A percentile compares a stretch with the other conserved stretches of the same genome.
Evolutionary conservation across 257 asterid genomes (phyloP).

Genomic region (Paulownia fortunei): DNA sequence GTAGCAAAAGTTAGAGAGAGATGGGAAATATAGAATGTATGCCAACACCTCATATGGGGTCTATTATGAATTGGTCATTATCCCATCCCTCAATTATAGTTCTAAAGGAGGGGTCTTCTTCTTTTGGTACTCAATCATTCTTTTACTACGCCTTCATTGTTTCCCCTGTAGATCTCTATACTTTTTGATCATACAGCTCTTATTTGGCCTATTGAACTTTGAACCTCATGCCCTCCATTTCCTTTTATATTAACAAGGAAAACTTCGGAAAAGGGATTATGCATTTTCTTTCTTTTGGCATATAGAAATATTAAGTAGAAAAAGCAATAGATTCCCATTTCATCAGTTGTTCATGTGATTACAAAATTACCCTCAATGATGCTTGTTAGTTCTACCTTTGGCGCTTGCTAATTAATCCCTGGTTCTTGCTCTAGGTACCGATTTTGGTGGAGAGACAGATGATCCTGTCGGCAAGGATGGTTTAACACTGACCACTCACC

Average conservation of each 20-base stretch:
- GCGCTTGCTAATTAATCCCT: slow-evolving; percentile 16
- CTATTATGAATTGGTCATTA: slow-evolving; percentile 44
- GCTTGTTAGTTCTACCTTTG: neutral
- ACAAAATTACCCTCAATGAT: neutral
- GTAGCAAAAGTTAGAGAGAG: slow-evolving; percentile 42
- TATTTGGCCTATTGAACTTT: neutral
- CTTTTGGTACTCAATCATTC: slow-evolving; percentile 59
- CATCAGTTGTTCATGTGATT: neutral
- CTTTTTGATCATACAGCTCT: neutral
- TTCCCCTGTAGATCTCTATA: slow-evolving; percentile 3
- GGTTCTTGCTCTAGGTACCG: slow-evolving; percentile 20
- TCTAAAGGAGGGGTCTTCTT: slow-evolving; percentile 46
- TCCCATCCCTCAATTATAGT: slow-evolving; percentile 47
- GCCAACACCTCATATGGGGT: slow-evolving; percentile 60
- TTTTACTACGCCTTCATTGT: slow-evolving; percentile 31
- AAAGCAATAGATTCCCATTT: neutral
- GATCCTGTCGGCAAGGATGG: slow-evolving; percentile 35
- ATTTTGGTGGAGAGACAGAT: slow-evolving; percentile 32
- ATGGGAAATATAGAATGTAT: slow-evolving; percentile 43
- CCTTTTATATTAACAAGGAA: neutral
- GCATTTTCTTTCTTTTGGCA: neutral
- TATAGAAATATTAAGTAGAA: neutral
- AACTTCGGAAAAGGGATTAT: neutral
- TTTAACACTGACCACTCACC: slow-evolving; percentile 55
- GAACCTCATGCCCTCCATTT: neutral